A percentile compares a stretch with the other conserved stretches of the same genome.
phyloP scores from a whole-genome alignment of 192 early-diverging fungal species.

The Oehlia diaphana region DNA sequence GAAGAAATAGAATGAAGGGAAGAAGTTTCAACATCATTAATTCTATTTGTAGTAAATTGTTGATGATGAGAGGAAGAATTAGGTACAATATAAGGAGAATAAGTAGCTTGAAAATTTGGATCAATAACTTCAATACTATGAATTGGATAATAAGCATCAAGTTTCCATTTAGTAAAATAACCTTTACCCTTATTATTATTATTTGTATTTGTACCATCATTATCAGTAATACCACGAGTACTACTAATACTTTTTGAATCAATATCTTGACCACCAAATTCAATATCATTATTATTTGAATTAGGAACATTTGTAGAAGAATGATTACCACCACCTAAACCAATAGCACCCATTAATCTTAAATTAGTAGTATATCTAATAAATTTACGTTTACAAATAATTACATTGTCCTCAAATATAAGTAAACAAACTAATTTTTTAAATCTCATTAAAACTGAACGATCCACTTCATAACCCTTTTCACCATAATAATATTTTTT shows the following conservation, averaged over 20 bases:
- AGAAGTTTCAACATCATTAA: slow-evolving; percentile 25
- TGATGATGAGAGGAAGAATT: slow-evolving; percentile 17
- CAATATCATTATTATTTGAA: slow-evolving; percentile 29
- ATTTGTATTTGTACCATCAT: slow-evolving; percentile 41
- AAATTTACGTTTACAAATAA: slow-evolving; percentile 71
- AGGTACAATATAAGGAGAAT: slow-evolving; percentile 40
- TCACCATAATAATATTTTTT: slow-evolving; percentile 67
- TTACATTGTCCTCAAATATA: slow-evolving; percentile 64
- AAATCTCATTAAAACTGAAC: slow-evolving; percentile 55
- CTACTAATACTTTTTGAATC: slow-evolving; percentile 56
- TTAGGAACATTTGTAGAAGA: slow-evolving; percentile 32
- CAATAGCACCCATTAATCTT: slow-evolving; percentile 37
- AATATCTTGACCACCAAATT: slow-evolving; percentile 30
- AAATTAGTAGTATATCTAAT: slow-evolving; percentile 39
- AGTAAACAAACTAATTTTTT: slow-evolving; percentile 64
- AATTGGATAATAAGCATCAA: slow-evolving; percentile 59
- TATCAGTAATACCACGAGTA: slow-evolving; percentile 28
- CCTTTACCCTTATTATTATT: slow-evolving; percentile 48
- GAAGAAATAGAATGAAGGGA: slow-evolving; percentile 33
- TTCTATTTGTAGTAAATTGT: background rate
- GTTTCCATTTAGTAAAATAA: slow-evolving; percentile 74
- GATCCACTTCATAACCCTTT: slow-evolving; percentile 65
- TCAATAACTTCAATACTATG: slow-evolving; percentile 56
- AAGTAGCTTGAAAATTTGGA: slow-evolving; percentile 36
- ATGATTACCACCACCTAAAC: slow-evolving; percentile 31